Conservation (phyloP, 345 rosid species). For the Cardamine chenopodiifolia region DNA sequence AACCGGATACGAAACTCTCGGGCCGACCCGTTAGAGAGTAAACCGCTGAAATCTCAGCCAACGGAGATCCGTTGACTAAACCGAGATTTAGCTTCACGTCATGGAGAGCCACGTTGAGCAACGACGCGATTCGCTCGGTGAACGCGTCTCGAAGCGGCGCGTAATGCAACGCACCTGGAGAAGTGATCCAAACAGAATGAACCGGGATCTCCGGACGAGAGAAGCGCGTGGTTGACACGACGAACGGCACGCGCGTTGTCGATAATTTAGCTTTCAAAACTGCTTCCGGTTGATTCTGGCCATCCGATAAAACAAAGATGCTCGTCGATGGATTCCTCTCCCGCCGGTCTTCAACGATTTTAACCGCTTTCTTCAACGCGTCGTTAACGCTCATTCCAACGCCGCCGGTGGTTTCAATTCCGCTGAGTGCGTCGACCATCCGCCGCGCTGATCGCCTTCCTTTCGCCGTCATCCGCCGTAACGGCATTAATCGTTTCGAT, state of each 20-base stretch:
- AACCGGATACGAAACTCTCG: slow-evolving; percentile 48
- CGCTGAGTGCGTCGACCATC: slow-evolving; percentile 59
- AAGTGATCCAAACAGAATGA: slow-evolving; percentile 56
- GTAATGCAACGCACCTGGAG: slow-evolving; percentile 37
- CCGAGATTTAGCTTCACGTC: slow-evolving; percentile 68
- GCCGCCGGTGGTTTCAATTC: slow-evolving; percentile 44
- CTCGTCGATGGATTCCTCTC: slow-evolving; percentile 67
- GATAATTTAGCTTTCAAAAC: slow-evolving; percentile 33
- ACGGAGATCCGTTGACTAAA: slow-evolving; percentile 58
- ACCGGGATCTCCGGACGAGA: slow-evolving; percentile 58
- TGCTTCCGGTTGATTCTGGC: slow-evolving; percentile 52
- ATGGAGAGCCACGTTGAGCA: slow-evolving; percentile 56
- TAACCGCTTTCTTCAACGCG: slow-evolving; percentile 85
- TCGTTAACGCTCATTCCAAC: slow-evolving; percentile 65
- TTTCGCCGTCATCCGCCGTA: slow-evolving; percentile 69
- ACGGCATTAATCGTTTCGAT: slow-evolving; percentile 73
- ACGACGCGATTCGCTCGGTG: slow-evolving; percentile 45
- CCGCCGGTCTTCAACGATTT: slow-evolving; percentile 85
- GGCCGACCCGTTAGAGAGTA: slow-evolving; percentile 58
- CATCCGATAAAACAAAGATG: slow-evolving; percentile 61
- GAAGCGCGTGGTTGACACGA: slow-evolving; percentile 65
- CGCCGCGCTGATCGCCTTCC: slow-evolving; percentile 74
- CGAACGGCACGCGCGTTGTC: slow-evolving; percentile 34
- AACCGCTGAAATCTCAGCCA: slow-evolving; percentile 63
- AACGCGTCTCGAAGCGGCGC: slow-evolving; percentile 58